Base-by-base conservation (phyloP, 352 stramenopile genomes). In the Pythium plurisporium region DNA sequence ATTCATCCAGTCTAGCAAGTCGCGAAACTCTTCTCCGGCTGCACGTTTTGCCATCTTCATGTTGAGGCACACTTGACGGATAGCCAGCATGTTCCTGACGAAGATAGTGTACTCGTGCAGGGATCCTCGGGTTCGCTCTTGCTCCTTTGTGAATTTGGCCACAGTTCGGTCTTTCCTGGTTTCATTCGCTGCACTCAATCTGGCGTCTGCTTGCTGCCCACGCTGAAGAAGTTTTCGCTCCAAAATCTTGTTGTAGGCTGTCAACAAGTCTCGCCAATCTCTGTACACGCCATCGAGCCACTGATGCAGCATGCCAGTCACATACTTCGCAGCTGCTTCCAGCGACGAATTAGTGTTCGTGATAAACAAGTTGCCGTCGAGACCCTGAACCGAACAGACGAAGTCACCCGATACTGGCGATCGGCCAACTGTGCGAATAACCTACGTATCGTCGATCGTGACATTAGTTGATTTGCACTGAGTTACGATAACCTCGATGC, bases 21-120 rank as follows among this genome's bases (percentile, higher is more conserved):
- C 76, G 5, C 78, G 79, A 58, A 86, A 91, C 29, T 72, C 68
- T 60, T 93, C 83, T 25, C 73, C 85, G 10, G 83, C 79, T 20
- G 81, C 80, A 12, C 83, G 72, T 54, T 90, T 91, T 0, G 83
- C 80, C 62, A 87, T 79, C 59, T 87, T 93, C 38, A 67, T 62
- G 31, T 82, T 90, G 44, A 86, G 25, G 25, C 79, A 89, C 5
- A 79, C 65, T 11, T 78, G 75, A 8, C 75, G 82, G 37, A 91
- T 72, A 0, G 65, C 74, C n/a, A 84, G 27, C 0, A 71, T 72
- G 1, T 47, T 44, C 8, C 70, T 57, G 4, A 93, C 66, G 12
- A 47, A 64, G 47, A 93, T 82, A 34, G 69, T 74, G 42, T 82
- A 90, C 62, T 84, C 76, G n/a, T 63, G 68, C 20, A 76, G 19